Percentiles rank a stretch among this genome's conserved stretches.
phyloP scores from a whole-genome alignment of 176 grass and related monocot species.

The Aegilops speltoides region DNA sequence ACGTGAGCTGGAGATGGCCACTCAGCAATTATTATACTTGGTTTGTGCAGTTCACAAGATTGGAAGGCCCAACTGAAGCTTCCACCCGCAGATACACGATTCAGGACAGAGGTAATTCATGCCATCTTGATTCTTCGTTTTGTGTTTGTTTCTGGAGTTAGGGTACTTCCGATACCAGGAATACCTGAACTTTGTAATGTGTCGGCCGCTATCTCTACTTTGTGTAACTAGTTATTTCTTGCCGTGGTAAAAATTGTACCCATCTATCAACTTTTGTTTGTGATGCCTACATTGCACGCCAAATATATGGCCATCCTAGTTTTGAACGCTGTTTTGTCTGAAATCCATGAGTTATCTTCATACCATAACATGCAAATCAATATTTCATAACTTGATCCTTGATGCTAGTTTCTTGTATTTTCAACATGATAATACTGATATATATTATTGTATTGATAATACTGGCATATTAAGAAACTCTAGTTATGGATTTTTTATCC shows the following conservation, averaged over 20 bases:
- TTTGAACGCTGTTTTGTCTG: not conserved
- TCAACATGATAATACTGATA: not conserved
- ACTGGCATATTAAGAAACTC: slow-evolving; percentile 2
- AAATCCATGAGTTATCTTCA: not conserved
- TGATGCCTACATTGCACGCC: not conserved
- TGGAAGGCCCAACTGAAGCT: slow-evolving; percentile 93
- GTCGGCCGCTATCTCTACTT: not conserved
- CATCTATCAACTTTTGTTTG: not conserved
- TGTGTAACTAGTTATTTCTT: not conserved
- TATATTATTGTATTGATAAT: not conserved
- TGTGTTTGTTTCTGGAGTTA: not conserved
- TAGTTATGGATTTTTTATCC: not conserved
- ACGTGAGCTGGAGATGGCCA: not conserved
- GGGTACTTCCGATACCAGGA: not conserved
- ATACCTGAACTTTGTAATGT: not conserved
- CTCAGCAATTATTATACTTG: slow-evolving; percentile 28
- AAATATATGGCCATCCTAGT: not conserved
- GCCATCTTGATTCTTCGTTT: not conserved
- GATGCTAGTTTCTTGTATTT: slow-evolving; percentile 5
- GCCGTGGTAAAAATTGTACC: not conserved
- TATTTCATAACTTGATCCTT: slow-evolving; percentile 17
- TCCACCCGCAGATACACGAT: slow-evolving; percentile 75
- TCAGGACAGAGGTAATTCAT: slow-evolving; percentile 78
- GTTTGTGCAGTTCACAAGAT: slow-evolving; percentile 73
- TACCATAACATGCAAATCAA: not conserved